phyloP scores from a whole-genome alignment of 306 rosid genomes.

The Cercis canadensis region DNA sequence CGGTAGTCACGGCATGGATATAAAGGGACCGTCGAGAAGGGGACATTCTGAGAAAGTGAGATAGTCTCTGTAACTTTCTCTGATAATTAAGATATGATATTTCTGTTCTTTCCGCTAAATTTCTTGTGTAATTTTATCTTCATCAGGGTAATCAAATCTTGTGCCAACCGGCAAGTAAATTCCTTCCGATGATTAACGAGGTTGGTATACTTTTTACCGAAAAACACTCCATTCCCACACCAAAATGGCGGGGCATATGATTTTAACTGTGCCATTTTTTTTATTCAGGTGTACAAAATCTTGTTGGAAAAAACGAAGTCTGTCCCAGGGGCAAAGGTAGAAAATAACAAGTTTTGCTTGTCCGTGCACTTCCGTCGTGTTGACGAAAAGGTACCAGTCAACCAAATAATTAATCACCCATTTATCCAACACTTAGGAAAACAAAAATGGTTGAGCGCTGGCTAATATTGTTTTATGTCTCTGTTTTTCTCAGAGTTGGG shows the following conservation, averaged over 20 bases:
- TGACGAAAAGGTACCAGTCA: constrained; percentile 77
- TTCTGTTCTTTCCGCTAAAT: constrained; percentile 26
- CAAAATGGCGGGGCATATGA: constrained; percentile 10
- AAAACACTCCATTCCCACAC: background rate
- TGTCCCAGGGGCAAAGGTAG: constrained; percentile 83
- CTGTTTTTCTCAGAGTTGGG: constrained; percentile 66
- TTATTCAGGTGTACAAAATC: constrained; percentile 64
- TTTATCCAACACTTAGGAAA: constrained; percentile 6
- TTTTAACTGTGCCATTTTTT: constrained; percentile 1
- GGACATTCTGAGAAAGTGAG: constrained; percentile 61
- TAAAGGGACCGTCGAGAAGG: constrained; percentile 78
- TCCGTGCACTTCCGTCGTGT: constrained; percentile 97
- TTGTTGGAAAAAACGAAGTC: constrained; percentile 72
- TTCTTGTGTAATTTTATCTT: constrained; percentile 15
- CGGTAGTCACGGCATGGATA: constrained; percentile 99
- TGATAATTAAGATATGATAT: background rate
- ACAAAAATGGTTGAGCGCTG: background rate
- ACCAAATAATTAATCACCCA: constrained; percentile 21
- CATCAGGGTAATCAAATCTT: constrained; percentile 62
- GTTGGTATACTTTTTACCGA: constrained; percentile 43
- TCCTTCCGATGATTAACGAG: constrained; percentile 85
- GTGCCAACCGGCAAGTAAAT: constrained; percentile 88
- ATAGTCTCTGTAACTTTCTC: background rate
- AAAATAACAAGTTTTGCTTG: constrained; percentile 86
- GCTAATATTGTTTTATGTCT: background rate